Evolutionary conservation across 768 basidiomycete species (phyloP), one percentile per base, ranked within the genome.

Genomic region (Macrolepiota fuliginosa): DNA sequence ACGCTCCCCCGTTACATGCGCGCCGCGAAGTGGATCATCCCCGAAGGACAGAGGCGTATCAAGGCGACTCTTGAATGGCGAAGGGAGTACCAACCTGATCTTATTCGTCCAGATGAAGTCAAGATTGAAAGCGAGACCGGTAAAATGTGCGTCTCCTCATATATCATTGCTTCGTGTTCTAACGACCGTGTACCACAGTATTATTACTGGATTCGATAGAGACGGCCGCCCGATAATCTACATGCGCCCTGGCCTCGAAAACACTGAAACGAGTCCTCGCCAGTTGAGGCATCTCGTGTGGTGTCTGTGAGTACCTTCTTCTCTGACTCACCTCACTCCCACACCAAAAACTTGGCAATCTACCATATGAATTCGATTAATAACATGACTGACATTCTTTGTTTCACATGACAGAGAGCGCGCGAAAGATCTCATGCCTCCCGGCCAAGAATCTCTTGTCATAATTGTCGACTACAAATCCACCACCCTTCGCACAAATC

Each of bases 181-280:
- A 19, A 42, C 52, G 49, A 22, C 1, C 40, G 19, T 22, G 25
- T 37, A 32, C 32, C 35, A 5, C 65, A 94, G 92, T 49, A 82
- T 94, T 51, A 73, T 94, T 50, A 92, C 86, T 58, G 93, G 94
- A 6, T 95, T 94, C 65, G 93, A 96, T 74, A 81, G 79, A 55
- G 91, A 94, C 59, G 92, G 91, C 4, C 80, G 94, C n/a, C 93
- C 94, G 0, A 88, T 95, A 46, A 76, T 96, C 13, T 94, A 94
- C 73, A 88, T 96, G 87, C 87, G 92, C 15, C 93, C 94, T 0
- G 92, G 92, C 27, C 81, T 85, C 62, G 92, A 96, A 71, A 95
- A 94, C 71, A 94, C 93, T 7, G 83, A 89, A 66, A 82, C 83
- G 1, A 83, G 86, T 63, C 86, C 88, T 2, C 82, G 92, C 45